These are phyloP conservation scores for Globisporangium heterothallicum DNA, from an alignment of 352 stramenopile genomes.

Conservation along the genomic window DNA sequence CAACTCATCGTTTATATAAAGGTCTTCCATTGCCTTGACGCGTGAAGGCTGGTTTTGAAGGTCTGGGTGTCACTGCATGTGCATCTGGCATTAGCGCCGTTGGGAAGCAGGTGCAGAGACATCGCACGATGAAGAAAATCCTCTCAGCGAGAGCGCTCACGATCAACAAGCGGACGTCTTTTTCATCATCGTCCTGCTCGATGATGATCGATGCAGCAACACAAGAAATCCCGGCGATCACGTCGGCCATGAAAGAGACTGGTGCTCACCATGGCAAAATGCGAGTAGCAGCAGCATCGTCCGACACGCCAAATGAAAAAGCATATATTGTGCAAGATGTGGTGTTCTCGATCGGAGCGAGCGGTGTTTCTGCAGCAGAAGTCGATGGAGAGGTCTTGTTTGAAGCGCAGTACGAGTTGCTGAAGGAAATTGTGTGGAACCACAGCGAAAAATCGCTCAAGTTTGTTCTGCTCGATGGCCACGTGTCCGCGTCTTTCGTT, in stretches of 20 bases:
- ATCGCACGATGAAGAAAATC: conserved; percentile 10
- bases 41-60: too few species aligned
- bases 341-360: conserved; percentile 31
- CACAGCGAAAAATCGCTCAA: conserved; percentile 51
- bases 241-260: conserved; percentile 20
- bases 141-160: conserved; percentile 2
- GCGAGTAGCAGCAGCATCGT: conserved; percentile 7
- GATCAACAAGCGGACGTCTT: conserved; percentile 11
- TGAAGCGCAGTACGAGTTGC: conserved; percentile 23
- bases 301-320: neutral
- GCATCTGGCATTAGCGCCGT: too few species aligned
- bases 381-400: conserved; percentile 35
- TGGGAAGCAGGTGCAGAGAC: too few species aligned
- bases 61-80: too few species aligned
- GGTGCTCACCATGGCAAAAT: conserved; percentile 46
- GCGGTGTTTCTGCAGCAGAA: conserved; percentile 33
- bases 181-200: conserved; percentile 16
- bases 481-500: conserved; percentile 29
- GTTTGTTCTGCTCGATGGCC: conserved; percentile 35
- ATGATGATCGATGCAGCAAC: conserved; percentile 4
- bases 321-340: conserved; percentile 23
- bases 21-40: too few species aligned
- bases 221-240: neutral
- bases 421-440: conserved; percentile 70
- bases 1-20: too few species aligned